These are phyloP conservation scores for Mimosa pudica DNA, from an alignment of 306 rosid species.

Conservation along the genomic window DNA sequence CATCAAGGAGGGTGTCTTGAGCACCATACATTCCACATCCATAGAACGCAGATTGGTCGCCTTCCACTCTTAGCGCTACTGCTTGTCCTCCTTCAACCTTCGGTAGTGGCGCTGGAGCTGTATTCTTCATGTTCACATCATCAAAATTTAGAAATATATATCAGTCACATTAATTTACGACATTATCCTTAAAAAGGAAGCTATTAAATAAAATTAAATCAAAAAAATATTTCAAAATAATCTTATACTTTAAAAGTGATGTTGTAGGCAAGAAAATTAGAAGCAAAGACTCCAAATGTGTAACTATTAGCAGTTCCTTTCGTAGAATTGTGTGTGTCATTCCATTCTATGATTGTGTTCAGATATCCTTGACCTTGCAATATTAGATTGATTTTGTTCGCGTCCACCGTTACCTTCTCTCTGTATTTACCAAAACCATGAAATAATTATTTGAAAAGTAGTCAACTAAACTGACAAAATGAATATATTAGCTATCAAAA, in stretches of 20 bases:
- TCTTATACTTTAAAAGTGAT: conserved; percentile 69
- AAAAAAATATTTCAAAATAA: background rate
- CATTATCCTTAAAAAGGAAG: background rate
- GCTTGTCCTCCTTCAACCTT: conserved; percentile 78
- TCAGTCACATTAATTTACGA: background rate
- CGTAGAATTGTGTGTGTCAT: conserved; percentile 78
- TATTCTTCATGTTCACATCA: conserved; percentile 44
- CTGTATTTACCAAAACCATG: conserved; percentile 38
- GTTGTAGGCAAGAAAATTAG: conserved; percentile 71
- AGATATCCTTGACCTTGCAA: conserved; percentile 76
- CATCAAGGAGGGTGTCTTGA: conserved; percentile 83
- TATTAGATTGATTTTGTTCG: conserved; percentile 70
- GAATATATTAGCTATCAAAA: background rate
- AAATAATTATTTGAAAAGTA: background rate
- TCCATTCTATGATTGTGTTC: conserved; percentile 72
- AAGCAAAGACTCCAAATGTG: conserved; percentile 60
- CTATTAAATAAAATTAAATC: background rate
- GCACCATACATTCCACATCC: conserved; percentile 90
- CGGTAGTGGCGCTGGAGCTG: conserved; percentile 61
- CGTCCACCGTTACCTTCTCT: conserved; percentile 70
- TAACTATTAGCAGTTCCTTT: conserved; percentile 66
- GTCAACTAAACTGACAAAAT: background rate
- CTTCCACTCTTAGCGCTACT: conserved; percentile 64
- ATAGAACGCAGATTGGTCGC: conserved; percentile 76
- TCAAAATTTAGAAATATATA: background rate